Evolutionary conservation across 2,329 filamentous ascomycete genomes (phyloP), one percentile per base, ranked within the genome.

Genomic region (Penicillium sp.): DNA sequence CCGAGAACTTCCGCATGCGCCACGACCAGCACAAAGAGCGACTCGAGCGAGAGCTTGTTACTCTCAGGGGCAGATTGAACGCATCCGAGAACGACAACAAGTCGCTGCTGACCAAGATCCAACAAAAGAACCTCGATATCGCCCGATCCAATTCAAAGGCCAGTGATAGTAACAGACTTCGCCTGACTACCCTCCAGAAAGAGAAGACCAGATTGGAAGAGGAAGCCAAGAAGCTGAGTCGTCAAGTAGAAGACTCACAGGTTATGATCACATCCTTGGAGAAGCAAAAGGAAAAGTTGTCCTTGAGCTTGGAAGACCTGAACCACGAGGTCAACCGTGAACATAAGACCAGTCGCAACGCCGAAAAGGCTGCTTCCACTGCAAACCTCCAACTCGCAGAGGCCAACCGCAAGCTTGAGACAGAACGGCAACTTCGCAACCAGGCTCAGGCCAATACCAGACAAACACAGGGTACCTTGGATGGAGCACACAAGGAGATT

Each of bases 61-160:
- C 93, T 1, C 84, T 97, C 62, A 96, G 94, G 72, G 92, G 92
- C 56, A 88, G 93, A 21, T 79, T 99, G 39, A 83, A 88, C 7
- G 94, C 93, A 22, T 97, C 93, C 0, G 93, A 99, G 71, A 97
- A 97, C 65, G 93, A 97, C 75, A 97, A 97, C 67, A 88, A 91
- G 48, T 88, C 92, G 5, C 79, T 99, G n/a, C 82, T 97, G 61
- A 97, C 97, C 77, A 97, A 97, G 74, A 82, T 99, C 16, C 93
- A 97, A 67, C 93, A 97, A 67, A 97, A 97, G 78, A 94, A 95
- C 29, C 82, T 99, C 6, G 93, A 99, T 69, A 95, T 99, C 71
- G 93, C 93, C 39, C 85, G 94, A 43, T 94, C 93, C 0, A 90
- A 85, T 56, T 96, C 92, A 5, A 88, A 88, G 55, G 93, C 89